phyloP scores from a whole-genome alignment of 2,329 filamentous ascomycete genomes.

The Colletotrichum tanaceti region DNA sequence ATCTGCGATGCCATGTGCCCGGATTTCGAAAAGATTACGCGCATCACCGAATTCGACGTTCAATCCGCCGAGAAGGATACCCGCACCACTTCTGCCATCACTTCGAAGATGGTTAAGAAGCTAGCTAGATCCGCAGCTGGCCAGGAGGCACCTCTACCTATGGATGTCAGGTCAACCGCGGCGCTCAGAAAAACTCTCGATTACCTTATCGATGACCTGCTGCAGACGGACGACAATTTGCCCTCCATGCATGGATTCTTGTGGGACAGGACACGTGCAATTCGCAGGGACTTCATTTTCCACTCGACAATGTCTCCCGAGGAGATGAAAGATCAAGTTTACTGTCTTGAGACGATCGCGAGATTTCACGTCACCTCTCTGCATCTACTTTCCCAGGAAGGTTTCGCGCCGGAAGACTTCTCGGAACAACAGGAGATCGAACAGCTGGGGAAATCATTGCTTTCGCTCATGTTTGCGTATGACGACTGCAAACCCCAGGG shows the following conservation, averaged over 20 bases:
- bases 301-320: constrained; percentile 69
- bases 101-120: constrained; percentile 72
- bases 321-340: constrained; percentile 69
- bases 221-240: constrained; percentile 66
- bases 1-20: constrained; percentile 78
- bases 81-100: constrained; percentile 58
- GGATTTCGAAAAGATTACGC: constrained; percentile 72
- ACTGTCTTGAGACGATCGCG: constrained; percentile 73
- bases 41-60: constrained; percentile 71
- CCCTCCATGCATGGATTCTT: constrained; percentile 70
- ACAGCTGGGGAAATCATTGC: constrained; percentile 72
- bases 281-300: constrained; percentile 76
- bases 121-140: constrained; percentile 75
- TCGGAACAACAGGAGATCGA: constrained; percentile 76
- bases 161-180: constrained; percentile 72
- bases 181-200: constrained; percentile 70
- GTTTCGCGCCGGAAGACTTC: constrained; percentile 68
- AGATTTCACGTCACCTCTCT: constrained; percentile 75
- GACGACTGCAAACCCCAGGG: constrained; percentile 71
- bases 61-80: constrained; percentile 65
- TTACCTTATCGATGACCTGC: constrained; percentile 71
- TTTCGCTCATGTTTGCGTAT: constrained; percentile 74
- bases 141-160: constrained; percentile 74
- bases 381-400: constrained; percentile 70
- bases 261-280: constrained; percentile 75